A percentile compares a stretch with the other conserved stretches of the same genome.
phyloP scores from a whole-genome alignment of 108 stramenopile species.

The Stephanodiscus triporus region DNA sequence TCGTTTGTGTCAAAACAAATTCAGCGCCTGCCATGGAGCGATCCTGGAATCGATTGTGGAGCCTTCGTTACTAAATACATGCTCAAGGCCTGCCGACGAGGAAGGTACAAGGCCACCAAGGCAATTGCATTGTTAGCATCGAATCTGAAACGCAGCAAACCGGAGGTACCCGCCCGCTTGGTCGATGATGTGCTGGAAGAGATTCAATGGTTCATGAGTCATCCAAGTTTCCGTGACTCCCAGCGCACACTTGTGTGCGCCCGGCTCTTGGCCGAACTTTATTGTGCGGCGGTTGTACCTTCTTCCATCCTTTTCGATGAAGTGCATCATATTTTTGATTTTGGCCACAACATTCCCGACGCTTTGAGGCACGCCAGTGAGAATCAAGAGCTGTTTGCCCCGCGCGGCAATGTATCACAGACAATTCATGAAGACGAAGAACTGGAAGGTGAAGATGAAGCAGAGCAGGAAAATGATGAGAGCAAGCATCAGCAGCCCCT shows the following conservation, averaged over 20 bases:
- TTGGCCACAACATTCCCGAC: conserved; percentile 90
- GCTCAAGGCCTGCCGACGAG: conserved; percentile 88
- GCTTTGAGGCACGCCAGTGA: conserved; percentile 68
- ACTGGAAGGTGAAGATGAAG: conserved; percentile 61
- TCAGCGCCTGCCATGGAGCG: conserved; percentile 89
- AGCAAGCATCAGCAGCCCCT: conserved; percentile 16
- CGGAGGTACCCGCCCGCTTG: conserved; percentile 77
- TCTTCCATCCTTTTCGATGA: conserved; percentile 76
- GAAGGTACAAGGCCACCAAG: conserved; percentile 79
- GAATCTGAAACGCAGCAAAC: conserved; percentile 68
- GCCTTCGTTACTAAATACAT: conserved; percentile 74
- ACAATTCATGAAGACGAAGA: conserved; percentile 88
- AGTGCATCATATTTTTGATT: conserved; percentile 84
- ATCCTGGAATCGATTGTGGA: conserved; percentile 76
- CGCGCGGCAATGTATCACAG: conserved; percentile 52
- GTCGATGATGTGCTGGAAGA: conserved; percentile 90
- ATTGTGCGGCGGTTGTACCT: conserved; percentile 70
- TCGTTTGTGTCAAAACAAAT: conserved; percentile 87
- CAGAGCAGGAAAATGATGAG: conserved; percentile 42
- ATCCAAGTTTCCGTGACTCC: conserved; percentile 82
- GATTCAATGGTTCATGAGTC: conserved; percentile 85
- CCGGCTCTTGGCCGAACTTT: conserved; percentile 88
- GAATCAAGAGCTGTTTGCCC: conserved; percentile 36
- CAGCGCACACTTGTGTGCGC: conserved; percentile 89
- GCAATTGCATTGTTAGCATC: conserved; percentile 82